phyloP scores from a whole-genome alignment of 2,329 filamentous ascomycete genomes.

The Ascochyta clinopodiicola region DNA sequence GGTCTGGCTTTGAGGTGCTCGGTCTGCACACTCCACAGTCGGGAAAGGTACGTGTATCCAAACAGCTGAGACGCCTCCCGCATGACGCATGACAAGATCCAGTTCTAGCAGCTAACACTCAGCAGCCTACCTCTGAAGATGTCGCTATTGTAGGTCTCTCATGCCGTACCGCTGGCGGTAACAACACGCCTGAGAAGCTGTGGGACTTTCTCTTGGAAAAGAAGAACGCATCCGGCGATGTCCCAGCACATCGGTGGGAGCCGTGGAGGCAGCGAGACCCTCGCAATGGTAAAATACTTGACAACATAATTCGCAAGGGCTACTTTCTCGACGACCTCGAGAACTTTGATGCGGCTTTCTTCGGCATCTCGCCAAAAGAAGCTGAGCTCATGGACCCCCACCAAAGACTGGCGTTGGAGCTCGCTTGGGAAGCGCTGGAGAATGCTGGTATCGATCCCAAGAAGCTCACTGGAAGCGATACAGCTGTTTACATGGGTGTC shows the following conservation, averaged over 20 bases:
- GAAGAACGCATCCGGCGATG: slow-evolving; percentile 36
- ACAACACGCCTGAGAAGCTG: slow-evolving; percentile 39
- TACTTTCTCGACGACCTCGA: slow-evolving; percentile 42
- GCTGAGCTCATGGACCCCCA: slow-evolving; percentile 38
- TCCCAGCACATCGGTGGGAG: slow-evolving; percentile 43
- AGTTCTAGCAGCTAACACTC: not conserved
- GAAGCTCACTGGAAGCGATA: slow-evolving; percentile 27
- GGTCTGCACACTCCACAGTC: not conserved
- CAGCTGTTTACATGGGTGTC: slow-evolving; percentile 34
- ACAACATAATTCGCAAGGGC: slow-evolving; percentile 33
- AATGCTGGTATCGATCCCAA: slow-evolving; percentile 30
- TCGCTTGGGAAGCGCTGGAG: slow-evolving; percentile 39
- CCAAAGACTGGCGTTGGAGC: slow-evolving; percentile 33
- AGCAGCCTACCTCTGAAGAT: slow-evolving; percentile 12
- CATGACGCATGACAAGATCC: not conserved
- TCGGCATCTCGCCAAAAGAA: slow-evolving; percentile 40
- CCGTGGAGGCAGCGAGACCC: slow-evolving; percentile 35
- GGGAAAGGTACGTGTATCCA: not conserved
- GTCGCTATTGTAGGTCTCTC: slow-evolving; percentile 46
- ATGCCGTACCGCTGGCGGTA: slow-evolving; percentile 42
- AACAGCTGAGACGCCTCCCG: not conserved
- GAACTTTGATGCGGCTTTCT: slow-evolving; percentile 37
- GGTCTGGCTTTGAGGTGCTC: slow-evolving; percentile 3
- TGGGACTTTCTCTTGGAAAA: slow-evolving; percentile 43
- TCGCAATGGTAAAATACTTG: slow-evolving; percentile 34